A percentile compares a stretch with the other conserved stretches of the same genome.
These are phyloP conservation scores for Asterionellopsis glacialis DNA, from an alignment of 108 stramenopile species.

Conservation along the genomic window DNA sequence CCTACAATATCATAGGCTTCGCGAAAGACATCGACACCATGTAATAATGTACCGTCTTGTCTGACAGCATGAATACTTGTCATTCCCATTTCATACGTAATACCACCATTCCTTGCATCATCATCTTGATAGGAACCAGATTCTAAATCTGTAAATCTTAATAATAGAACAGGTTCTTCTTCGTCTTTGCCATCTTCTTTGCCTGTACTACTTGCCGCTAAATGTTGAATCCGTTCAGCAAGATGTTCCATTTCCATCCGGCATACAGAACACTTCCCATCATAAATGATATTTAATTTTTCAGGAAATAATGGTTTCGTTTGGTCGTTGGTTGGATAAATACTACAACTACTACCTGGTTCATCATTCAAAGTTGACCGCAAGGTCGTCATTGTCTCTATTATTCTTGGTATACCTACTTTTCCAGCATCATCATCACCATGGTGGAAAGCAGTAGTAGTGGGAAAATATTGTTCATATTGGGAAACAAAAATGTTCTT, in stretches of 20 bases:
- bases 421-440: no score
- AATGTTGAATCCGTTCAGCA: conserved; percentile 7
- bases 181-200: conserved; percentile 14
- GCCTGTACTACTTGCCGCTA: no score
- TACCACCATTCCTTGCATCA: conserved; percentile 46
- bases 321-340: no score
- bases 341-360: no score
- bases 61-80: conserved; percentile 44
- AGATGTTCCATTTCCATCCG: conserved; percentile 56
- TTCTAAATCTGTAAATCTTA: conserved; percentile 58
- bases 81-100: conserved; percentile 48
- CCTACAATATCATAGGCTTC: conserved; percentile 37
- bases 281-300: conserved; percentile 57
- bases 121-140: conserved; percentile 23
- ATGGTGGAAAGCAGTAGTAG: no score
- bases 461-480: no score
- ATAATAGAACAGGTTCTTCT: neutral
- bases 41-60: conserved; percentile 31
- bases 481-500: no score
- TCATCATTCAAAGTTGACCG: no score
- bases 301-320: conserved; percentile 41
- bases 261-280: conserved; percentile 63
- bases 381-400: no score
- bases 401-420: no score
- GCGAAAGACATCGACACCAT: conserved; percentile 49